A percentile compares a stretch with the other conserved stretches of the same genome.
Evolutionary conservation across 257 asterid genomes (phyloP).

Genomic region (Paraleonurus japonicus): DNA sequence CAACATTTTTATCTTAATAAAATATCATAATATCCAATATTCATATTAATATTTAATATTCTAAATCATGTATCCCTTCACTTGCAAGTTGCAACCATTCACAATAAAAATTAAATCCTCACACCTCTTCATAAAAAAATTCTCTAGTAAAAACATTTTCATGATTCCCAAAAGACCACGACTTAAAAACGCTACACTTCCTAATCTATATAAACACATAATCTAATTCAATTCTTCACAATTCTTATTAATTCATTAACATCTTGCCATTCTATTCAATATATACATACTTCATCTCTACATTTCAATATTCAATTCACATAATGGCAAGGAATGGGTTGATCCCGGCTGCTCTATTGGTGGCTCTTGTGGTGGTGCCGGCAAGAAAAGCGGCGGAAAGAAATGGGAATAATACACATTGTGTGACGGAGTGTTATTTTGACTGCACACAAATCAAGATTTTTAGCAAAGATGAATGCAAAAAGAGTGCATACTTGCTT

Average conservation of each 20-base stretch:
- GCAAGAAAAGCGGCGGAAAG: constrained; percentile 26
- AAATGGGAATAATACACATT: constrained; percentile 19
- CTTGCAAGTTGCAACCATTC: no score
- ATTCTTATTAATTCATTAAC: background rate
- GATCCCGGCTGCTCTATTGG: background rate
- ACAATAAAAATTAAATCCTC: no score
- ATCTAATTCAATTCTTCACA: background rate
- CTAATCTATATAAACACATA: background rate
- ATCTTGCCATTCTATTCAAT: background rate
- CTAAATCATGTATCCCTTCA: no score
- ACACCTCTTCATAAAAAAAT: no score
- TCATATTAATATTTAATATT: no score
- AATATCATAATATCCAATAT: no score
- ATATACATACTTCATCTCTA: no score
- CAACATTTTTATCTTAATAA: no score
- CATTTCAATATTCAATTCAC: no score
- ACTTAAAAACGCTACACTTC: background rate
- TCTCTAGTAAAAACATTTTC: background rate
- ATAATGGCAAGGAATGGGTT: constrained; percentile 10
- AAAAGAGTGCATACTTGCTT: constrained; percentile 32
- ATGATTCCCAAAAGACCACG: constrained; percentile 9
- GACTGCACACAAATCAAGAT: constrained; percentile 38
- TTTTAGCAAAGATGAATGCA: constrained; percentile 34
- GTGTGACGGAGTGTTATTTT: constrained; percentile 41
- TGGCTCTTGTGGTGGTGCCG: background rate